Evolutionary conservation across 306 rosid species (phyloP).

Genomic region (Cucumis sativus): Cucumber_9930_V3 NC_026655.2:23796001-23796500

Average conservation of each 20-base stretch:
- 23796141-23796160: not conserved
- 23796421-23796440: not conserved
- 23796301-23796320: not conserved
- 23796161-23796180: not conserved
- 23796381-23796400: not conserved
- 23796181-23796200: not conserved
- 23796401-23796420: not conserved
- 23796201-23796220: not conserved
- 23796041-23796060: not conserved
- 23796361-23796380: not conserved
- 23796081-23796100: not conserved
- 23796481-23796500: not conserved
- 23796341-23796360: not conserved
- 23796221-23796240: not conserved
- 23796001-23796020: not conserved
- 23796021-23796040: not conserved
- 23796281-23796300: not conserved
- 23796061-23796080: not conserved
- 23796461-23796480: not conserved
- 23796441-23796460: not conserved
- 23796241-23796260: not conserved
- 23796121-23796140: not conserved
- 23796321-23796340: not conserved
- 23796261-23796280: not conserved
- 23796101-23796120: not conserved